These are phyloP conservation scores for Trichosanthes truncata DNA, from an alignment of 306 rosid species.

Conservation along the genomic window DNA sequence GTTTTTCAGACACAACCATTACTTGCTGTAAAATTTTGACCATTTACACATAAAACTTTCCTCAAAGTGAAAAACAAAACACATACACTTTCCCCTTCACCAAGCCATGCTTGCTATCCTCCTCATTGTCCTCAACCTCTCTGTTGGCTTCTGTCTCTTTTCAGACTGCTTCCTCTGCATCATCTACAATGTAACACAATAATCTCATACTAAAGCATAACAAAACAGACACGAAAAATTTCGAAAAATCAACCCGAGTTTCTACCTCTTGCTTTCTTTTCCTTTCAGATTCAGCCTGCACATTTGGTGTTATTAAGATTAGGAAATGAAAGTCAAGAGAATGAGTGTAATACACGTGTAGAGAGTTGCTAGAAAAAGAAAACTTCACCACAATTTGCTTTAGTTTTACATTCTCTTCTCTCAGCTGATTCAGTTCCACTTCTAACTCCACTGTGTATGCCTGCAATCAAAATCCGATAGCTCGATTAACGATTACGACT, in stretches of 20 bases:
- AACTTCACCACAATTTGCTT: slow-evolving; percentile 41
- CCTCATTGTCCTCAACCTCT: slow-evolving; percentile 35
- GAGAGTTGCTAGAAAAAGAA: neutral
- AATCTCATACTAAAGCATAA: neutral
- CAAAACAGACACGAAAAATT: neutral
- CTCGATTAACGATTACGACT: neutral
- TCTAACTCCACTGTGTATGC: slow-evolving; percentile 75
- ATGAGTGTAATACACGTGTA: neutral
- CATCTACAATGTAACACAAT: slow-evolving; percentile 14
- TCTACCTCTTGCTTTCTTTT: slow-evolving; percentile 47
- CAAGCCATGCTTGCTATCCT: slow-evolving; percentile 42
- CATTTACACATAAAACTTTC: neutral
- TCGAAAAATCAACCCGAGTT: neutral
- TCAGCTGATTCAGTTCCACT: slow-evolving; percentile 44
- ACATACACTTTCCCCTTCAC: slow-evolving; percentile 21
- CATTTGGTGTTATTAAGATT: slow-evolving; percentile 2
- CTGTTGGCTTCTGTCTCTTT: slow-evolving; percentile 27
- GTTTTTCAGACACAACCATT: neutral
- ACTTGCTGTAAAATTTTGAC: neutral
- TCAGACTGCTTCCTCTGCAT: slow-evolving; percentile 23
- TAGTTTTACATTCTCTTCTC: slow-evolving; percentile 44
- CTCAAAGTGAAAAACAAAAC: neutral
- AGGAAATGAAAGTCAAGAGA: neutral
- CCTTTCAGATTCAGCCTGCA: slow-evolving; percentile 42
- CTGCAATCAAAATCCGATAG: slow-evolving; percentile 20